A percentile compares a stretch with the other conserved stretches of the same genome.
These are phyloP conservation scores for Eucalyptus shirleyi DNA, from an alignment of 345 rosid genomes.

Conservation along the genomic window DNA sequence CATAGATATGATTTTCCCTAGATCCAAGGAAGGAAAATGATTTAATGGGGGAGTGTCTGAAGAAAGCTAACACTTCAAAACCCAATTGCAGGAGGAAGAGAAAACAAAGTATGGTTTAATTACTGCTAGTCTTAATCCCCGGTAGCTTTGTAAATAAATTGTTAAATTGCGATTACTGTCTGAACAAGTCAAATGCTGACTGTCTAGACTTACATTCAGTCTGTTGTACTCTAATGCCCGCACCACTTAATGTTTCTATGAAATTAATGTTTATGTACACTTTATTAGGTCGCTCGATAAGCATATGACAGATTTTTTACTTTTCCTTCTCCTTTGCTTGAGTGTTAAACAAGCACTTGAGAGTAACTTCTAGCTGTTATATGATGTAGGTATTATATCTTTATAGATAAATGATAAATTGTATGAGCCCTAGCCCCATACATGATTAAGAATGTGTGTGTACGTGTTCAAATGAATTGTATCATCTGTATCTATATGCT, in stretches of 20 bases:
- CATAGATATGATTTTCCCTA: constrained; percentile 41
- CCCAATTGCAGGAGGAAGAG: background rate
- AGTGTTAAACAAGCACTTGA: background rate
- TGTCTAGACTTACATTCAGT: background rate
- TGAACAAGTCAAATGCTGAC: background rate
- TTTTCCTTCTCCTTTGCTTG: background rate
- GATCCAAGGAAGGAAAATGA: background rate
- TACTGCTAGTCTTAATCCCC: background rate
- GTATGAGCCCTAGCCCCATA: background rate
- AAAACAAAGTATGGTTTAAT: background rate
- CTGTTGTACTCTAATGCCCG: background rate
- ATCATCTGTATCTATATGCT: background rate
- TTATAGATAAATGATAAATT: background rate
- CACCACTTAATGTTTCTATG: background rate
- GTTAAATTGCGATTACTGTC: background rate
- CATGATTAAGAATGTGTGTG: background rate
- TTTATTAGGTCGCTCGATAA: background rate
- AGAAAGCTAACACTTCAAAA: background rate
- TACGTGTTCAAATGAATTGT: background rate
- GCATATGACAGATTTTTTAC: background rate
- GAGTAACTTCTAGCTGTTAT: background rate
- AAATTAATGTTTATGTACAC: background rate
- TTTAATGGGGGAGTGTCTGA: background rate
- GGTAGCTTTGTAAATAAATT: background rate
- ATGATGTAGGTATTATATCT: background rate